These are phyloP conservation scores for Aureoboletus auriporus DNA, from an alignment of 768 basidiomycete genomes.

Conservation along the genomic window DNA sequence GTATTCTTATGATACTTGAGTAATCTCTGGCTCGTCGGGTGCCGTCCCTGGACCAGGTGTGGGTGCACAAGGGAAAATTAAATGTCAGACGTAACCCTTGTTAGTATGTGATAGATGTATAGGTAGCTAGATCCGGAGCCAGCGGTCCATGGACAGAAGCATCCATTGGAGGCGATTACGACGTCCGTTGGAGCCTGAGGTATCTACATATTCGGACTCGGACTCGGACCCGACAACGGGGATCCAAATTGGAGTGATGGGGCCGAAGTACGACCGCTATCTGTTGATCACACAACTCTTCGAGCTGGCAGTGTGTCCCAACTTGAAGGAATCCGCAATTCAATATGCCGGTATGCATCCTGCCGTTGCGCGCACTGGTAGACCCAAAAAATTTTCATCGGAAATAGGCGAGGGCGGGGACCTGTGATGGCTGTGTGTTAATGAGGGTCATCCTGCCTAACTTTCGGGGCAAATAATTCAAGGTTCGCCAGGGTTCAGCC, in stretches of 20 bases:
- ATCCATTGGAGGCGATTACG: constrained; percentile 11
- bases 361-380: constrained; percentile 15
- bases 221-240: not conserved
- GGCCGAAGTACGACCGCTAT: too few relatives aligned
- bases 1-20: constrained; percentile 19
- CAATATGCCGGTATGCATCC: constrained; percentile 14
- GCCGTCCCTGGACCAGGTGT: constrained; percentile 24
- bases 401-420: constrained; percentile 37
- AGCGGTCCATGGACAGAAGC: constrained; percentile 10
- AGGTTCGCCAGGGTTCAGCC: constrained; percentile 29
- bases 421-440: constrained; percentile 36
- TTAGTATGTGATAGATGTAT: constrained; percentile 17
- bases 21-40: constrained; percentile 24
- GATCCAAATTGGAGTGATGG: not conserved
- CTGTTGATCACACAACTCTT: too few relatives aligned
- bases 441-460: constrained; percentile 28
- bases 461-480: constrained; percentile 32
- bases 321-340: not conserved
- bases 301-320: too few relatives aligned
- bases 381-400: constrained; percentile 29
- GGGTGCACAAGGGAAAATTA: constrained; percentile 19
- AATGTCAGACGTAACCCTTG: constrained; percentile 16
- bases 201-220: too few relatives aligned
- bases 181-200: constrained; percentile 3
- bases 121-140: constrained; percentile 12